phyloP scores from a whole-genome alignment of 805 yeast genomes.

The Suhomyces emberorum region DNA sequence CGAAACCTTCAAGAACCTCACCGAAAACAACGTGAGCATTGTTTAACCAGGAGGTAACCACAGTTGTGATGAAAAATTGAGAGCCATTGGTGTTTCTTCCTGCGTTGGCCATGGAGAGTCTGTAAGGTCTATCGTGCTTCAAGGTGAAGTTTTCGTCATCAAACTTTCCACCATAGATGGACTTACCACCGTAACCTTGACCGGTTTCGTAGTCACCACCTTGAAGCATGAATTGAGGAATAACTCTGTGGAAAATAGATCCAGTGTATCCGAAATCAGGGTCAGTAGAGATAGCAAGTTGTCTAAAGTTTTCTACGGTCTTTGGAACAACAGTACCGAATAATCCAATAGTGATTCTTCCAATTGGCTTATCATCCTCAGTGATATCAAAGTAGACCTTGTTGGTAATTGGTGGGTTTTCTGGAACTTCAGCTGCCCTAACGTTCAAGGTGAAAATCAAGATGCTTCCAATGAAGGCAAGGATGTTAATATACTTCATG shows the following conservation, averaged over 20 bases:
- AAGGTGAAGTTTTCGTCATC: conserved; percentile 73
- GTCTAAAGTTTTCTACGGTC: conserved; percentile 85
- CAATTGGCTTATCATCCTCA: conserved; percentile 74
- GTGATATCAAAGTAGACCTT: conserved; percentile 83
- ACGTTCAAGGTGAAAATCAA: conserved; percentile 10
- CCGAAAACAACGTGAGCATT: conserved; percentile 97
- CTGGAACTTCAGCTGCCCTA: conserved; percentile 18
- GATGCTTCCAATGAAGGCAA: conserved; percentile 11
- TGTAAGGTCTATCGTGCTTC: conserved; percentile 67
- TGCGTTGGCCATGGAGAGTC: conserved; percentile 76
- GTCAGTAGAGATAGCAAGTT: conserved; percentile 58
- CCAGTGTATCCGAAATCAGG: conserved; percentile 61
- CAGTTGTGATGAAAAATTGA: conserved; percentile 94
- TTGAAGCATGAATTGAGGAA: conserved; percentile 73
- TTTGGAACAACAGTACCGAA: conserved; percentile 81
- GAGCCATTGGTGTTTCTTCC: conserved; percentile 84
- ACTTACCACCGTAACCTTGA: conserved; percentile 75
- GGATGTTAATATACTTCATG: conserved; percentile 13
- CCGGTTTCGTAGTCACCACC: conserved; percentile 83
- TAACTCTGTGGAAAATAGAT: conserved; percentile 71
- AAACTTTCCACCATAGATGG: conserved; percentile 72
- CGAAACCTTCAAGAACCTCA: conserved; percentile 85
- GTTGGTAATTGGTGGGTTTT: conserved; percentile 61
- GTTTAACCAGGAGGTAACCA: conserved; percentile 85
- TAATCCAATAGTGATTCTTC: conserved; percentile 82